Evolutionary conservation across 805 yeast species (phyloP).

Genomic region (Torulaspora franciscae): DNA sequence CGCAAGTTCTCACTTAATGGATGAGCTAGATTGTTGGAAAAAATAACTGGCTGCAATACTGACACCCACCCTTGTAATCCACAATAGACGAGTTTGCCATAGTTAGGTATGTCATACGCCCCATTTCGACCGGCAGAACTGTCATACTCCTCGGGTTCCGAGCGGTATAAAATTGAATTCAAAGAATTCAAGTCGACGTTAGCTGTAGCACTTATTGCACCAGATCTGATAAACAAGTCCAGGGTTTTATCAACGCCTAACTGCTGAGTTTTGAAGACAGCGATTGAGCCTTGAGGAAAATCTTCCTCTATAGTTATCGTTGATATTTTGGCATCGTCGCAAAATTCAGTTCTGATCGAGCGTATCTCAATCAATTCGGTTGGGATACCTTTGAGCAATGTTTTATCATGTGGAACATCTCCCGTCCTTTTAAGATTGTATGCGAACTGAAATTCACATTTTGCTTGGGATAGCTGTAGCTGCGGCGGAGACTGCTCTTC

Average conservation of each 20-base stretch:
- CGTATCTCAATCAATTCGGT: conserved; percentile 52
- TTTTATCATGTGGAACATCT: conserved; percentile 39
- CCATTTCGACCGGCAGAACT: conserved; percentile 68
- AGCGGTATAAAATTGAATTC: conserved; percentile 67
- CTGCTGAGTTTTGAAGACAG: conserved; percentile 69
- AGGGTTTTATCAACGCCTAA: conserved; percentile 59
- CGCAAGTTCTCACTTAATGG: conserved; percentile 78
- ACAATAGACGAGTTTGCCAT: conserved; percentile 74
- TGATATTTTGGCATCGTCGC: conserved; percentile 43
- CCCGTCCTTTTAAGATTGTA: conserved; percentile 53
- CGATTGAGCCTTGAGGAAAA: conserved; percentile 89
- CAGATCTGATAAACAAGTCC: conserved; percentile 63
- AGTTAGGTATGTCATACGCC: conserved; percentile 64
- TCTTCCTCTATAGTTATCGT: conserved; percentile 52
- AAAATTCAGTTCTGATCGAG: conserved; percentile 44
- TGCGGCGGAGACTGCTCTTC: conserved; percentile 56
- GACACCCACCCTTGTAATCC: conserved; percentile 93
- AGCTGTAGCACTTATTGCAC: conserved; percentile 69
- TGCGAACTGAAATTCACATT: conserved; percentile 52
- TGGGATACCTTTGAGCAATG: conserved; percentile 57
- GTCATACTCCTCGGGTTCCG: conserved; percentile 87
- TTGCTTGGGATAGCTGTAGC: conserved; percentile 54
- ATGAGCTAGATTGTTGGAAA: conserved; percentile 72
- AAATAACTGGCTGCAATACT: conserved; percentile 56
- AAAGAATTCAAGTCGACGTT: conserved; percentile 61